Percentiles rank a stretch among this genome's conserved stretches.
Evolutionary conservation across 148 eudicot genomes (phyloP).

Genomic region (Bassia scoparia): DNA sequence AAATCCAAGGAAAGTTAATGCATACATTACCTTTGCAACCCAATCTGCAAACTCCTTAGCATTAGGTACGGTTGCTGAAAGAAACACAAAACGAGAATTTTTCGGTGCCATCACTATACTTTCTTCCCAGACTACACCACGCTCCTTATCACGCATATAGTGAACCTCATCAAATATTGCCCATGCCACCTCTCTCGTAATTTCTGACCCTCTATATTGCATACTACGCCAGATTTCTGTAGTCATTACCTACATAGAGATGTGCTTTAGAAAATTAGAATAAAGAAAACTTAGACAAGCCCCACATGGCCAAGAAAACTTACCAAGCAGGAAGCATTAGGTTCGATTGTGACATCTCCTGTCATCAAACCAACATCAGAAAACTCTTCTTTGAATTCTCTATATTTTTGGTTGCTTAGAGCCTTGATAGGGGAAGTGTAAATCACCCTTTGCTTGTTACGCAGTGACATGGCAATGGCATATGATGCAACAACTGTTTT

Average conservation of each 20-base stretch:
- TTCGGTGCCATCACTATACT: slow-evolving; percentile 99
- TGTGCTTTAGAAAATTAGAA: slow-evolving; percentile 13
- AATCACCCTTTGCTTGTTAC: slow-evolving; percentile 85
- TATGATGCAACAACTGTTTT: slow-evolving; percentile 95
- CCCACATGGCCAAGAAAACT: slow-evolving; percentile 14
- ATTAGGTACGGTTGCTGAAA: slow-evolving; percentile 97
- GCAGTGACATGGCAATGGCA: slow-evolving; percentile 93
- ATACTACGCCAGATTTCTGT: slow-evolving; percentile 99
- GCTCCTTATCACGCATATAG: slow-evolving; percentile 98
- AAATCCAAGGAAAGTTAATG: not conserved
- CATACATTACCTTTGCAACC: slow-evolving; percentile 82
- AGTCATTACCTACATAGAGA: slow-evolving; percentile 76
- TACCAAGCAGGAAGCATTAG: slow-evolving; percentile 99
- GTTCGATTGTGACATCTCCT: slow-evolving; percentile 96
- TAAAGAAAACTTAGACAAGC: slow-evolving; percentile 3
- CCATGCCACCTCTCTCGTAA: slow-evolving; percentile 95
- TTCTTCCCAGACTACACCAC: slow-evolving; percentile 99
- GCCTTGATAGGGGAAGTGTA: slow-evolving; percentile 99
- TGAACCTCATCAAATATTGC: slow-evolving; percentile 98
- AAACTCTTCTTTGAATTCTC: slow-evolving; percentile 97
- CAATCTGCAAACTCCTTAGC: slow-evolving; percentile 99
- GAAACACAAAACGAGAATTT: slow-evolving; percentile 90
- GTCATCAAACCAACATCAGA: slow-evolving; percentile 99
- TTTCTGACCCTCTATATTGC: slow-evolving; percentile 98
- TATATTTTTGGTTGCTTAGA: slow-evolving; percentile 93